Evolutionary conservation across 345 rosid genomes (phyloP).

Genomic region (Tarenaya hassleriana): DNA sequence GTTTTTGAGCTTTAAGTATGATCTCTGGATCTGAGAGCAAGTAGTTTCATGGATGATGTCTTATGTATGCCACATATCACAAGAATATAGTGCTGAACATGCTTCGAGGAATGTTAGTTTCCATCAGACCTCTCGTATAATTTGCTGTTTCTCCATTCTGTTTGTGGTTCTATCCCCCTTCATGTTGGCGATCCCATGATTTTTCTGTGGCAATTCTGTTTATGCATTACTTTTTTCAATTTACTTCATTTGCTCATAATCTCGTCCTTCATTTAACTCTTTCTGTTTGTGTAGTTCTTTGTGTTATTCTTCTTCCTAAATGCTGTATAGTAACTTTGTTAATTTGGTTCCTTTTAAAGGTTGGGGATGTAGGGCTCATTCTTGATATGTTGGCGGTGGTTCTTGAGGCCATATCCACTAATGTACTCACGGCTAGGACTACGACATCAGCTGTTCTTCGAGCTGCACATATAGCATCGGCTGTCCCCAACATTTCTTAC

Average conservation of each 20-base stretch:
- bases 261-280: no score
- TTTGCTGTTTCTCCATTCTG: not conserved
- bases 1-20: not conserved
- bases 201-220: no score
- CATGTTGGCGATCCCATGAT: not conserved
- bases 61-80: no score
- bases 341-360: constrained; percentile 36
- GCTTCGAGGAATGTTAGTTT: not conserved
- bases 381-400: constrained; percentile 83
- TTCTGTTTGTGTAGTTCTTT: not conserved
- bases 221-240: no score
- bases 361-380: constrained; percentile 82
- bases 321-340: constrained; percentile 14
- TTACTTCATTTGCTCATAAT: no score
- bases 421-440: constrained; percentile 52
- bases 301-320: not conserved
- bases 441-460: constrained; percentile 61
- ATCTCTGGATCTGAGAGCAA: not conserved
- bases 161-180: not conserved
- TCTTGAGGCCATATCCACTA: constrained; percentile 59
- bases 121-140: not conserved
- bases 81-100: no score
- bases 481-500: constrained; percentile 62
- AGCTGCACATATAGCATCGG: constrained; percentile 57
- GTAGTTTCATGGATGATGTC: not conserved